phyloP scores from a whole-genome alignment of 2,329 filamentous ascomycete species.

The Apiospora kogelbergensis region DNA sequence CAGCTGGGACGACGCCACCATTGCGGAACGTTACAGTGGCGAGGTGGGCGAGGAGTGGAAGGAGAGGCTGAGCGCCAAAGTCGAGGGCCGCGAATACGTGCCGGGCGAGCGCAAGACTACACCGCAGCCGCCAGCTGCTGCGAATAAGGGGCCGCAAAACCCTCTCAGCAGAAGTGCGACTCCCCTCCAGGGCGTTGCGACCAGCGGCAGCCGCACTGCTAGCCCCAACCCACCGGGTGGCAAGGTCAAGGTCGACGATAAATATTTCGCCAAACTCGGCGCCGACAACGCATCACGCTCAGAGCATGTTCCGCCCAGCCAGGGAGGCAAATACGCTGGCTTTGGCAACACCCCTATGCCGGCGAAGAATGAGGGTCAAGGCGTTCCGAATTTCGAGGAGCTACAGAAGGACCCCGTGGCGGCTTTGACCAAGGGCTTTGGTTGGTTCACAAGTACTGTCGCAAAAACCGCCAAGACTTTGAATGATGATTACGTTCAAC shows the following conservation, averaged over 20 bases:
- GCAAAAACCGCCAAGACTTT: slow-evolving; percentile 88
- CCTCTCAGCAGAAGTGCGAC: slow-evolving; percentile 38
- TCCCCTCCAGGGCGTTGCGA: slow-evolving; percentile 34
- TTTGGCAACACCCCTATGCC: slow-evolving; percentile 78
- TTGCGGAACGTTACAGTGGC: slow-evolving; percentile 85
- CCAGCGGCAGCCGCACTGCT: slow-evolving; percentile 38
- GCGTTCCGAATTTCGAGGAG: slow-evolving; percentile 74
- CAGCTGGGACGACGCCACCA: slow-evolving; percentile 82
- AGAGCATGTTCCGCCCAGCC: slow-evolving; percentile 75
- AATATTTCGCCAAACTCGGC: slow-evolving; percentile 86
- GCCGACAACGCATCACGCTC: slow-evolving; percentile 77
- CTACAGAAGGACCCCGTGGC: slow-evolving; percentile 88
- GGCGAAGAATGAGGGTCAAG: slow-evolving; percentile 41
- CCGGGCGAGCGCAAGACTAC: slow-evolving; percentile 62
- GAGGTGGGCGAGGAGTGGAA: slow-evolving; percentile 95
- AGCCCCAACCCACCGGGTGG: slow-evolving; percentile 40
- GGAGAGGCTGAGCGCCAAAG: slow-evolving; percentile 81
- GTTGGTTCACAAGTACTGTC: slow-evolving; percentile 88
- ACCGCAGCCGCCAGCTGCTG: slow-evolving; percentile 34
- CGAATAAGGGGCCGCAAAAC: slow-evolving; percentile 34
- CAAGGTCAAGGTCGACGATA: slow-evolving; percentile 72
- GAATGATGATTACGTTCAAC: slow-evolving; percentile 89
- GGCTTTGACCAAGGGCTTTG: slow-evolving; percentile 87
- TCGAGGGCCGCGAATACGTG: slow-evolving; percentile 85
- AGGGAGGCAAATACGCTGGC: slow-evolving; percentile 89